Evolutionary conservation across 768 basidiomycete genomes (phyloP).

Genomic region (Postia placenta): DNA sequence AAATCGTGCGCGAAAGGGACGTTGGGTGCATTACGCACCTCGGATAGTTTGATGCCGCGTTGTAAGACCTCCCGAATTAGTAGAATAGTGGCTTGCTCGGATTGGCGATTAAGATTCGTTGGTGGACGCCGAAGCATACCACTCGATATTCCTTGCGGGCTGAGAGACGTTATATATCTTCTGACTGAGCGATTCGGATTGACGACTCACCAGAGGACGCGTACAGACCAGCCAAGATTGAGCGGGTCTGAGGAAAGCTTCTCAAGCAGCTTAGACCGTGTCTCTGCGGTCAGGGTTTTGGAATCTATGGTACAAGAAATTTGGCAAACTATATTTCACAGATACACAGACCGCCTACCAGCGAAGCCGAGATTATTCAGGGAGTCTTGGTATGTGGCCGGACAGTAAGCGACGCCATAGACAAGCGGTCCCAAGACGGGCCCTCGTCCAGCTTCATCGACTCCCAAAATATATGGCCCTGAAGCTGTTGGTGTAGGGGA

Average conservation of each 20-base stretch:
- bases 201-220: constrained; percentile 55
- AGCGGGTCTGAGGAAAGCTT: constrained; percentile 63
- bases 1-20: not conserved
- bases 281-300: constrained; percentile 76
- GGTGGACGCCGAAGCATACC: constrained; percentile 88
- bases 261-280: constrained; percentile 56
- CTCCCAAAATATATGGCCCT: constrained; percentile 90
- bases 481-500: constrained; percentile 60
- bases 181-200: no score
- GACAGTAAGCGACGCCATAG: constrained; percentile 93
- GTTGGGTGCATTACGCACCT: constrained; percentile 38
- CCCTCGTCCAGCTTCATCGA: constrained; percentile 97
- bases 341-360: constrained; percentile 47
- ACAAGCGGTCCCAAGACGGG: constrained; percentile 95
- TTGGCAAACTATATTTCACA: not conserved
- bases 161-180: no score
- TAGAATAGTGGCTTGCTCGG: constrained; percentile 83
- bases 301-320: constrained; percentile 51
- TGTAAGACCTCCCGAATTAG: constrained; percentile 83
- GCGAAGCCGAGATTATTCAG: constrained; percentile 86
- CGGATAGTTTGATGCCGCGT: constrained; percentile 72
- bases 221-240: constrained; percentile 78
- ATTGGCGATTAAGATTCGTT: constrained; percentile 81
- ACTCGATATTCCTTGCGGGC: constrained; percentile 85
- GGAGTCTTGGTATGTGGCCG: constrained; percentile 63